Evolutionary conservation across 805 yeast genomes (phyloP), one percentile per base, ranked within the genome.

Genomic region (Ogataea polymorpha): DNA sequence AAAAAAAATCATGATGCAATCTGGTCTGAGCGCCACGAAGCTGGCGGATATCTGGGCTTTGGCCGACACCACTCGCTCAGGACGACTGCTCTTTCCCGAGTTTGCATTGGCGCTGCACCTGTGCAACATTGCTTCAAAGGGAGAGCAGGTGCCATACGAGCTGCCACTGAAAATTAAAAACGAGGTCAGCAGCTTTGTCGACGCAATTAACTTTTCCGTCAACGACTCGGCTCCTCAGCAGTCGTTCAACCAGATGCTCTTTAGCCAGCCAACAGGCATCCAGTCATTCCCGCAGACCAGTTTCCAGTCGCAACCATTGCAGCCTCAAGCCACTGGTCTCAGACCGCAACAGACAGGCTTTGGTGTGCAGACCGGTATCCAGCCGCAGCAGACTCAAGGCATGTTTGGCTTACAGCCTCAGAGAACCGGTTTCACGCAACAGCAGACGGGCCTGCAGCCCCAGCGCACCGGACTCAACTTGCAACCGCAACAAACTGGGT

Each of bases 41-140:
- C 71, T 91, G 52, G 91, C 91, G 3, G 87, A 79, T 53, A 84
- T 91, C 46, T 91, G 98, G 98, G 80, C 84, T 17, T 68, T 91
- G 43, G 77, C 95, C n/a, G 98, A 91, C 58, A 82, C 95, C 2
- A 85, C 81, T 53, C 83, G 79, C 54, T 81, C 93, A 6, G 98
- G 98, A 2, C 74, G 79, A 41, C 74, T 91, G 46, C 66, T 91
- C 53, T 91, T 90, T 59, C 98, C 98, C 2, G 97, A 91, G 62
- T 91, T 91, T 70, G 95, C 95, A 12, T 70, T 91, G 50, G 89
- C 96, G 13, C 79, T 91, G 71, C 91, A 89, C 62, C 71, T 91
- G 52, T 89, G 96, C 59, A 84, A 86, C 52, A 65, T 79, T 55
- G 84, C 83, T 0, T 71, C 86, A 51, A 79, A 77, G 53, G 96